These are phyloP conservation scores for Talaromyces proteolyticus DNA, from an alignment of 495 filamentous ascomycete genomes.

Conservation along the genomic window DNA sequence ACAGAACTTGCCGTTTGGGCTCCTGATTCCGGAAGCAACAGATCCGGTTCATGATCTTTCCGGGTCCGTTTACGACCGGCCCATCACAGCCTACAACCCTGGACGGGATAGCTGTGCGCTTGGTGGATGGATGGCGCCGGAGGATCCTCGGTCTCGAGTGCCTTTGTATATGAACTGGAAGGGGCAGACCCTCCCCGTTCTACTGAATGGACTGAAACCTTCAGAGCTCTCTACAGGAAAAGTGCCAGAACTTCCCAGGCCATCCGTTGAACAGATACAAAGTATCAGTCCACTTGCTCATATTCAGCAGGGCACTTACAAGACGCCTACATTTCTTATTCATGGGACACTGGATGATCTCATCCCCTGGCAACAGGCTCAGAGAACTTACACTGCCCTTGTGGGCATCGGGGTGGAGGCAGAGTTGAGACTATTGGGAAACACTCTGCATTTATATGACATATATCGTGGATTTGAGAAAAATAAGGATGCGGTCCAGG, in stretches of 20 bases:
- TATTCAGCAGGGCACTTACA: conserved; percentile 27
- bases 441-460: conserved; percentile 31
- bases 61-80: conserved; percentile 19
- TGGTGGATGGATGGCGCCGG: neutral
- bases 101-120: neutral
- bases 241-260: conserved; percentile 6
- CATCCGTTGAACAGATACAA: conserved; percentile 15
- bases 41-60: conserved; percentile 14
- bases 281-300: conserved; percentile 30
- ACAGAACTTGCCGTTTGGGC: conserved; percentile 11
- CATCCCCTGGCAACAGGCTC: conserved; percentile 35
- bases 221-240: neutral
- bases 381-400: conserved; percentile 23
- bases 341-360: conserved; percentile 40
- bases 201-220: conserved; percentile 22
- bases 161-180: conserved; percentile 41
- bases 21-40: conserved; percentile 3
- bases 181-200: conserved; percentile 30
- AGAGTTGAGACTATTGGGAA: conserved; percentile 20
- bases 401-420: conserved; percentile 17
- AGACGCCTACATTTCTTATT: conserved; percentile 42
- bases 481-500: neutral
- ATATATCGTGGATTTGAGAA: conserved; percentile 6
- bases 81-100: conserved; percentile 23
- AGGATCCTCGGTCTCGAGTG: conserved; percentile 31